Base-by-base conservation (phyloP, 169 alveolate genomes). In the Eimeria acervulina region DNA sequence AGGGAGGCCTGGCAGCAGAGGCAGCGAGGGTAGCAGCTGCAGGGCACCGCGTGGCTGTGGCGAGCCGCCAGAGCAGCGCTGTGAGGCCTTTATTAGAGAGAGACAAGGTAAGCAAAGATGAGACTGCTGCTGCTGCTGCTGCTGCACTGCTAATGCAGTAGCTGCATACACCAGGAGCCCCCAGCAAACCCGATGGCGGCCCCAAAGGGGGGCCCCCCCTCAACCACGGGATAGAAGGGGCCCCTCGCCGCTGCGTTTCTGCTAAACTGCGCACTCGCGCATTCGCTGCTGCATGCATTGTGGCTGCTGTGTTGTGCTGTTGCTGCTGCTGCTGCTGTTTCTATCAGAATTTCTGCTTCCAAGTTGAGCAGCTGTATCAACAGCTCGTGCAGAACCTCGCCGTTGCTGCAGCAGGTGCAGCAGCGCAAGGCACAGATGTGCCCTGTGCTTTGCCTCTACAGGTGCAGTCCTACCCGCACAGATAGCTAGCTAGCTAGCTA, bases 281-380 rank as follows among this genome's bases (percentile, higher is more conserved):
- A 55, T 23, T 55, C 26, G 17, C 66, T 55, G 66, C 66, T 61
- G 72, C 31, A 61, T 61, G 31, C 72, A 36, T 61, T 19, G 36
- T 61, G 31, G 31, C 72, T 61, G 5, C 3, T 61, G 36, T 61
- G 31, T 61, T 19, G 38, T 26, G 72, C 36, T 61, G 72, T 12
- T 26, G 36, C 36, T 61, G 72, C 72, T 61, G 66, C 26, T 55
- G 66, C 26, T 55, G 66, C 44, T 44, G 44, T n/a, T 44, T 26
- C 33, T 6, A n/a, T 28, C 76, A 83, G 92, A 83, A 66, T 51
- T 83, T 83, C 36, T 83, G 92, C 31, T 33, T 83, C 33, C 92
- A 83, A 83, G 92, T 83, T 55, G 92, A 83, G 47, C 92, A 83
- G 92, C 74, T 83, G 76, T 83, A 83, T 40, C 92, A 83, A 26